A percentile compares a stretch with the other conserved stretches of the same genome.
phyloP scores from a whole-genome alignment of 1,284 basidiomycete species.

The Puccinia polysora region DNA sequence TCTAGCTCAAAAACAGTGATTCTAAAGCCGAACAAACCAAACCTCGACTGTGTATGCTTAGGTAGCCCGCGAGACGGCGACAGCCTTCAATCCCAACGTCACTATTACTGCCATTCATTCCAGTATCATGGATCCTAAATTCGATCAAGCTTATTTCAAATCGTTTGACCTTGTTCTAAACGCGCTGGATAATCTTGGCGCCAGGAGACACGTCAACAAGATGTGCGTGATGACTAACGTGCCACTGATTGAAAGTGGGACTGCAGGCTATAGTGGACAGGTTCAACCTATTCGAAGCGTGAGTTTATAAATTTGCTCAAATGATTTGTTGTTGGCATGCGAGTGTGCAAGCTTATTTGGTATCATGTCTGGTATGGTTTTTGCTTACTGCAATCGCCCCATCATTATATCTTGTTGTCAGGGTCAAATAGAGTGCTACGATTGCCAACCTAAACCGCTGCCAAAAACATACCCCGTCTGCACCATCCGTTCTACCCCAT shows the following conservation, averaged over 20 bases:
- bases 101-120: conserved; percentile 82
- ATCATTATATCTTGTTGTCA: conserved; percentile 51
- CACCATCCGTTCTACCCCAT: conserved; percentile 95
- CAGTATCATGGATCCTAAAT: conserved; percentile 91
- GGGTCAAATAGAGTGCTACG: conserved; percentile 84
- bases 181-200: conserved; percentile 91
- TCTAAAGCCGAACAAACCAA: too few relatives aligned
- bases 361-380: neutral
- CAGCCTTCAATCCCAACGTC: conserved; percentile 85
- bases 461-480: conserved; percentile 96
- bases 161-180: conserved; percentile 89
- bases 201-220: conserved; percentile 87
- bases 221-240: conserved; percentile 90
- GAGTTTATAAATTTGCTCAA: conserved; percentile 58
- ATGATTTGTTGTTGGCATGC: conserved; percentile 15
- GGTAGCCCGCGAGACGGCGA: conserved; percentile 83
- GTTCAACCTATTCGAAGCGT: conserved; percentile 60
- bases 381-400: neutral
- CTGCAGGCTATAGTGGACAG: conserved; percentile 85
- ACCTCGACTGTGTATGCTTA: conserved; percentile 53
- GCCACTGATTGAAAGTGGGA: conserved; percentile 92
- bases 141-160: conserved; percentile 77
- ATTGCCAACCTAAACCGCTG: conserved; percentile 79
- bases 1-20: too few relatives aligned
- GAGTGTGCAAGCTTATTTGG: too few relatives aligned